Evolutionary conservation across 2,329 filamentous ascomycete species (phyloP).

Genomic region (Aspergillus sp.): DNA sequence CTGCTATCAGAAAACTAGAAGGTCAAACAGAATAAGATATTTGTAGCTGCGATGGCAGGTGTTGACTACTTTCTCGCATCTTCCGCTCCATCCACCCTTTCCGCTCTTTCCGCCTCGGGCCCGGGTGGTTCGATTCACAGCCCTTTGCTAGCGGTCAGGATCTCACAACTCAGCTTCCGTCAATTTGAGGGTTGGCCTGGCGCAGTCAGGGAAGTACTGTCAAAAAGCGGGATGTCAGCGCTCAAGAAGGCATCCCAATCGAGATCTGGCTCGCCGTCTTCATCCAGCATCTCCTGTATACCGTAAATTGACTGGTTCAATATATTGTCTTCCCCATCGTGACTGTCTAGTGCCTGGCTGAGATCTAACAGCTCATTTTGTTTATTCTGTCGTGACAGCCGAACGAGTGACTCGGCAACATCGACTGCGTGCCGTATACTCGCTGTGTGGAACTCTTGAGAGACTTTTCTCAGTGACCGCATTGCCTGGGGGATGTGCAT

Average conservation of each 20-base stretch:
- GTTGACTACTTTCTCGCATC: too few relatives aligned
- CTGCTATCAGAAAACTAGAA: neutral
- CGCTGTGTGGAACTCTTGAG: neutral
- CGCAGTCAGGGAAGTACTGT: neutral
- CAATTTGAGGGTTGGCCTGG: neutral
- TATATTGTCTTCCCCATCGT: neutral
- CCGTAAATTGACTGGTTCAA: neutral
- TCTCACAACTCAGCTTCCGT: neutral
- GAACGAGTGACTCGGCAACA: slow-evolving; percentile 1
- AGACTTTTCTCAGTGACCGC: slow-evolving; percentile 2
- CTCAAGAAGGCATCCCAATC: neutral
- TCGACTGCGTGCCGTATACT: neutral
- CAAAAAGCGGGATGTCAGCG: neutral
- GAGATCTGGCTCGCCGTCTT: neutral
- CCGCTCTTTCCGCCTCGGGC: slow-evolving; percentile 2
- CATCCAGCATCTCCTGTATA: neutral
- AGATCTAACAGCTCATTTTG: neutral
- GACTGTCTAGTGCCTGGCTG: neutral
- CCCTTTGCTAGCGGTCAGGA: neutral
- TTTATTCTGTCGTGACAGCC: neutral
- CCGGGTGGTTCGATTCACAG: neutral
- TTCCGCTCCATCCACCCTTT: slow-evolving; percentile 7
- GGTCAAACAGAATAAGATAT: neutral
- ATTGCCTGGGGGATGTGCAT: slow-evolving; percentile 1
- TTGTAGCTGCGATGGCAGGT: neutral